phyloP scores from a whole-genome alignment of 495 filamentous ascomycete genomes.

The Paragyromitra xinjiangensis region DNA sequence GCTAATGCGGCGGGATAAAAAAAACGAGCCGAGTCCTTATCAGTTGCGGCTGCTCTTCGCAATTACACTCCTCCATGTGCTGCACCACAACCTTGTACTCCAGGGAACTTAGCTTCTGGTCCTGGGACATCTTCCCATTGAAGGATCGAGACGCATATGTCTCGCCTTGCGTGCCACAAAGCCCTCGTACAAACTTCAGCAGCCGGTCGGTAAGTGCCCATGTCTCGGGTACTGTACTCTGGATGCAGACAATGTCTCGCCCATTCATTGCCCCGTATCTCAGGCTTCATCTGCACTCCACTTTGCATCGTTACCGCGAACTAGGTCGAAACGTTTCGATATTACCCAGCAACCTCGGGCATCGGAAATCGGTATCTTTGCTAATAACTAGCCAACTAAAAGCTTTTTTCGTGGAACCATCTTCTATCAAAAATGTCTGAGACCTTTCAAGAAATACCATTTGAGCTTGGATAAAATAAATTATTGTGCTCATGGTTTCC shows the following conservation, averaged over 20 bases:
- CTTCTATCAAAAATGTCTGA: slow-evolving; percentile 17
- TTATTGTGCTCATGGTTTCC: slow-evolving; percentile 40
- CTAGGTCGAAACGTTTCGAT: slow-evolving; percentile 15
- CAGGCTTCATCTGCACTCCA: slow-evolving; percentile 19
- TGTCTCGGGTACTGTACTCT: slow-evolving; percentile 19
- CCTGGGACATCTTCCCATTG: slow-evolving; percentile 41
- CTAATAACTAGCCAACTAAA: slow-evolving; percentile 23
- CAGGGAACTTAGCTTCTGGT: slow-evolving; percentile 18
- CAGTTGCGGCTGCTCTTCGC: slow-evolving; percentile 37
- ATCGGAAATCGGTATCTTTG: slow-evolving; percentile 35
- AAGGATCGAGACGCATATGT: slow-evolving; percentile 30
- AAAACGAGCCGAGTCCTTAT: slow-evolving; percentile 42
- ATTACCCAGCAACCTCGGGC: slow-evolving; percentile 38
- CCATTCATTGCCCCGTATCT: slow-evolving; percentile 7
- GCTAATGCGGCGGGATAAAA: slow-evolving; percentile 26
- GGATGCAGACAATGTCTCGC: slow-evolving; percentile 4
- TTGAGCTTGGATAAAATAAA: slow-evolving; percentile 33
- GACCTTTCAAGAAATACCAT: slow-evolving; percentile 5
- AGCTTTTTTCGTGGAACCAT: background rate
- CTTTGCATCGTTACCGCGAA: slow-evolving; percentile 22
- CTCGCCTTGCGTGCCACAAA: slow-evolving; percentile 9
- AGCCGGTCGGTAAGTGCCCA: slow-evolving; percentile 32
- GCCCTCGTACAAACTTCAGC: slow-evolving; percentile 8
- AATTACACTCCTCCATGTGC: slow-evolving; percentile 1
- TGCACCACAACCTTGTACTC: slow-evolving; percentile 29